Conservation (phyloP, 495 filamentous ascomycete species). For the Penicillium lividum region DNA sequence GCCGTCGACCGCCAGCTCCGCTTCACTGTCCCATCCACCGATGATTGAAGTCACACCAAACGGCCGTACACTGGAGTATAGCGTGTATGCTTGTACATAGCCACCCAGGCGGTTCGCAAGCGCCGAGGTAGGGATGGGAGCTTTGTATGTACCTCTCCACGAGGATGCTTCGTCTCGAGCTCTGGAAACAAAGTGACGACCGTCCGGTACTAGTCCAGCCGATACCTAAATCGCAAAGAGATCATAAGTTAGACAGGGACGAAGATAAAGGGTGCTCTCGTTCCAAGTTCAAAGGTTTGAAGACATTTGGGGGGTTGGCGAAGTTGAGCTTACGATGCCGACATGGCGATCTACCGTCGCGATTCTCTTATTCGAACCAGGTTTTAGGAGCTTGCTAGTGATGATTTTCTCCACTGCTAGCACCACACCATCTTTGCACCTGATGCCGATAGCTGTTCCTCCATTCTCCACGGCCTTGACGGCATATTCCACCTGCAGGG, state of each 20-base stretch:
- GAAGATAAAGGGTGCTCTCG: no score
- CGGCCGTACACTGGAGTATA: conserved; percentile 93
- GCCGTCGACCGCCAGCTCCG: conserved; percentile 77
- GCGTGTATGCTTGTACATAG: conserved; percentile 95
- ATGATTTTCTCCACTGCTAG: conserved; percentile 96
- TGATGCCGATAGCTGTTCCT: conserved; percentile 92
- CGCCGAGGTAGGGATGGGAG: conserved; percentile 81
- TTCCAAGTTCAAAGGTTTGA: background rate
- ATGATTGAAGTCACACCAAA: conserved; percentile 96
- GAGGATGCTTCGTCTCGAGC: conserved; percentile 88
- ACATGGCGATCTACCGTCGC: conserved; percentile 91
- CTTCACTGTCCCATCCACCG: conserved; percentile 87
- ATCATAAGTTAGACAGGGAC: conserved; percentile 4
- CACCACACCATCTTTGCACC: conserved; percentile 96
- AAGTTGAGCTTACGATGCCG: conserved; percentile 69
- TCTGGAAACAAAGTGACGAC: conserved; percentile 90
- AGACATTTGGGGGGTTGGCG: background rate
- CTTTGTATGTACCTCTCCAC: conserved; percentile 89
- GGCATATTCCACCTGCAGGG: conserved; percentile 83
- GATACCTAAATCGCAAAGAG: conserved; percentile 63
- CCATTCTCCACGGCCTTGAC: conserved; percentile 98
- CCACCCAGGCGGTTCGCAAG: conserved; percentile 88
- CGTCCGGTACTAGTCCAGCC: conserved; percentile 90
- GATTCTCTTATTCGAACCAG: conserved; percentile 93
- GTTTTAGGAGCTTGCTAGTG: conserved; percentile 90